Conservation (phyloP, 345 rosid genomes). For the Pistacia vera region DNA sequence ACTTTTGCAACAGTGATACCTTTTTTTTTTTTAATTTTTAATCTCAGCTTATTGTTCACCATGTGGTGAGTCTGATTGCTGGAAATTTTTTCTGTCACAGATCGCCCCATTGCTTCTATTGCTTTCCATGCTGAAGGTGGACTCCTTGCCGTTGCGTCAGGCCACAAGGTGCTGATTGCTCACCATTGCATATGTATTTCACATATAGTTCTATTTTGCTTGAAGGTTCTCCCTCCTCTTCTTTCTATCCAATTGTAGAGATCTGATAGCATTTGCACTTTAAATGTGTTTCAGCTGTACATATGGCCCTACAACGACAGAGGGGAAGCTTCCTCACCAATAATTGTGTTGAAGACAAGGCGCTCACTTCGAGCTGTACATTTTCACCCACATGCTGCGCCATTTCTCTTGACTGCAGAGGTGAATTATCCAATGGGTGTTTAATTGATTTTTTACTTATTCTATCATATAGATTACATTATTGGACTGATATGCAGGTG, state of each 20-base stretch:
- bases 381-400: constrained; percentile 79
- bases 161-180: constrained; percentile 65
- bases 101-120: constrained; percentile 84
- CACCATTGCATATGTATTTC: constrained; percentile 12
- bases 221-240: constrained; percentile 8
- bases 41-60: background rate
- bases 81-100: constrained; percentile 31
- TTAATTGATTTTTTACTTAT: constrained; percentile 23
- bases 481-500: constrained; percentile 73
- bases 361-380: constrained; percentile 88
- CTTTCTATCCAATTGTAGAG: background rate
- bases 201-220: constrained; percentile 4
- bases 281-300: constrained; percentile 48
- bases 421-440: constrained; percentile 42
- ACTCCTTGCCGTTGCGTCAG: constrained; percentile 82
- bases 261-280: constrained; percentile 21
- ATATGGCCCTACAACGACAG: constrained; percentile 71
- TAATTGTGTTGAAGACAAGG: constrained; percentile 67
- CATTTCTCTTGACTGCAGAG: constrained; percentile 88
- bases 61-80: constrained; percentile 10
- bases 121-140: constrained; percentile 88
- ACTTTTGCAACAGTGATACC: constrained; percentile 1
- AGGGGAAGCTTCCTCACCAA: constrained; percentile 65
- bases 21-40: background rate
- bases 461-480: constrained; percentile 41